Evolutionary conservation across 345 rosid genomes (phyloP), one percentile per base, ranked within the genome.

Genomic region (Brassica nigra): DNA sequence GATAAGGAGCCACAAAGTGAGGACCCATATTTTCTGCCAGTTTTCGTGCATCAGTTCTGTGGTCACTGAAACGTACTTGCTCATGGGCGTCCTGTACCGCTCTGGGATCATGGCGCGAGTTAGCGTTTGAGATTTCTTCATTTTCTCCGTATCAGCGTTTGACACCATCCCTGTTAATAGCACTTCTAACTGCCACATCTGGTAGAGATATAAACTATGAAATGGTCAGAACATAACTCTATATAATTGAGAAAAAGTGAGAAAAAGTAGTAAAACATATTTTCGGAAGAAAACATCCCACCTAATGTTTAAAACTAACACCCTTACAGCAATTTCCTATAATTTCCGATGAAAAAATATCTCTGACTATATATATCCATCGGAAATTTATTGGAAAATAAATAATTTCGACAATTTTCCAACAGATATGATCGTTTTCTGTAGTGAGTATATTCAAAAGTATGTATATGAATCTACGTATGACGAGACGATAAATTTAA

Each of bases 111-210:
- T 95, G 12, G 94, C 87, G 30, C 66, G 89, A 23, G 99, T 82
- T 18, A 95, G 87, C 31, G 82, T 67, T 14, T 84, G 75, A n/a
- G 88, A 77, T 64, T 66, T 86, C 71, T 65, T 81, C 42, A 79
- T 28, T 67, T 85, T 81, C 5, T 75, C 73, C 8, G 69, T 63
- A 30, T 80, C 79, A 1, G 87, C 86, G 9, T 88, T 91, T 75
- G 81, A 79, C 70, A 89, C 95, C 93, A 93, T 88, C 67, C 90
- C 97, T 47, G 91, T 87, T 23, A 95, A 83, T 28, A 95, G 84
- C 62, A 85, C 77, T 69, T 95, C 98, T n/a, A 95, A 83, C 82
- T 95, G 98, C 98, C 98, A 93, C 83, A 95, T 86, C 99, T 95
- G 89, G 23, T 78, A 7, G 28, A 7, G 28, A 62, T 11, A 5